A percentile compares a stretch with the other conserved stretches of the same genome.
These are phyloP conservation scores for Phytophthora agathidicida DNA, from an alignment of 352 stramenopile genomes.

Conservation along the genomic window DNA sequence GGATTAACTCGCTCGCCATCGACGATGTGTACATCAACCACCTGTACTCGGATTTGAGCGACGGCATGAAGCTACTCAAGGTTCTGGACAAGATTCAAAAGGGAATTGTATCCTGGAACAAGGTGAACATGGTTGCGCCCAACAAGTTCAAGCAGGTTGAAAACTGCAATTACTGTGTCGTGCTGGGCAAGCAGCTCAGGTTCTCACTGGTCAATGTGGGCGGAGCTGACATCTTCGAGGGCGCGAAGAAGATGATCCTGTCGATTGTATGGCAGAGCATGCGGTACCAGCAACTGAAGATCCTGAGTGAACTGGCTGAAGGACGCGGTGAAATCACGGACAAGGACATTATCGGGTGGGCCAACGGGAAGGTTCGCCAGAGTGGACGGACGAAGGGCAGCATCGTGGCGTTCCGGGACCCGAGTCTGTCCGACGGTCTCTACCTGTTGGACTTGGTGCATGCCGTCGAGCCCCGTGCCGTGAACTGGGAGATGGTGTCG, in stretches of 20 bases:
- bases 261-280: conserved; percentile 96
- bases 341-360: conserved; percentile 85
- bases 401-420: conserved; percentile 89
- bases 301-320: conserved; percentile 69
- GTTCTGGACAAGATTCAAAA: conserved; percentile 91
- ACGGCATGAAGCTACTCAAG: conserved; percentile 91
- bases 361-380: conserved; percentile 82
- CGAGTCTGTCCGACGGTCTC: conserved; percentile 69
- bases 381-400: conserved; percentile 68
- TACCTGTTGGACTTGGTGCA: conserved; percentile 91
- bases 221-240: conserved; percentile 92
- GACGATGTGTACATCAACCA: conserved; percentile 91
- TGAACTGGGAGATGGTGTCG: conserved; percentile 92
- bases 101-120: conserved; percentile 88
- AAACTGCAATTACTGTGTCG: conserved; percentile 92
- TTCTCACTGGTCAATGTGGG: conserved; percentile 92
- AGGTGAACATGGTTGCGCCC: conserved; percentile 86
- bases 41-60: conserved; percentile 89
- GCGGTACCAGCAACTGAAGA: conserved; percentile 90
- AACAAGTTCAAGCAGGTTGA: conserved; percentile 93
- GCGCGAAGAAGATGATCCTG: conserved; percentile 93
- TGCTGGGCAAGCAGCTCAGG: conserved; percentile 88
- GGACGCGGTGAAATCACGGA: conserved; percentile 69
- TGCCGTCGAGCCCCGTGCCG: conserved; percentile 82
- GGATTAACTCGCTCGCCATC: conserved; percentile 93